Evolutionary conservation across 2,329 filamentous ascomycete genomes (phyloP), one percentile per base, ranked within the genome.

Genomic region (Ophiocordyceps polyrhachis-furcata): DNA sequence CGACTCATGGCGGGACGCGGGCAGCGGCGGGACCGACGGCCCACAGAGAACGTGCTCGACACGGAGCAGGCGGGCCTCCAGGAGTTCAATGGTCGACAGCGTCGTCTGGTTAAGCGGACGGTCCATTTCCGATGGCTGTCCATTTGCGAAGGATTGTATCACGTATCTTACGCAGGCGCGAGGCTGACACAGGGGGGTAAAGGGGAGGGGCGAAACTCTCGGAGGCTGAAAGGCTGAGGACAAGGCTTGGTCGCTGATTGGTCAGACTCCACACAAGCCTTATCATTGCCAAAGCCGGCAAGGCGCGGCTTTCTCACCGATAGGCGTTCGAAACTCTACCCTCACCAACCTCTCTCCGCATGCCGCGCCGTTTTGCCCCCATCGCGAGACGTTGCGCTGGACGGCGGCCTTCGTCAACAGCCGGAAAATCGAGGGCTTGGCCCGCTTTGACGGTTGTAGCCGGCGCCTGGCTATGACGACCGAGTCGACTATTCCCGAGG

Each of bases 11-110:
- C 65, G 58, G 2, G 57, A 8, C 7, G 25, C 50, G 5, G 54
- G 50, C 0, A 58, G 51, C 1, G 58, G 51, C 2, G 62, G 55
- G 2, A 56, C 50, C 2, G 60, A 45, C 4, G 66, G 60, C 23
- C 74, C 74, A 52, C 72, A 68, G 41, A 79, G 64, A 3, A 77
- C 57, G 50, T 77, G 73, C 52, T 79, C 75, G 47, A 79, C 62
- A 41, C 74, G 72, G 15, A 68, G 59, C 12, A 79, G 66, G n/a
- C 75, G 74, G 43, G 69, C 63, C 53, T 77, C 73, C 32, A 79
- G 66, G 23, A 77, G 63, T 40, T 64, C 66, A 48, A 79, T 66
- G 1, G 74, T 77, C 31, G 67, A 63, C 9, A 75, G 60, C 1
- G 71, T 68, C 4, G 71, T 74, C 45, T 68, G 62, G 53, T 76